Conservation (phyloP, 2,329 filamentous ascomycete species). For the Grosmannia clavigera region DNA sequence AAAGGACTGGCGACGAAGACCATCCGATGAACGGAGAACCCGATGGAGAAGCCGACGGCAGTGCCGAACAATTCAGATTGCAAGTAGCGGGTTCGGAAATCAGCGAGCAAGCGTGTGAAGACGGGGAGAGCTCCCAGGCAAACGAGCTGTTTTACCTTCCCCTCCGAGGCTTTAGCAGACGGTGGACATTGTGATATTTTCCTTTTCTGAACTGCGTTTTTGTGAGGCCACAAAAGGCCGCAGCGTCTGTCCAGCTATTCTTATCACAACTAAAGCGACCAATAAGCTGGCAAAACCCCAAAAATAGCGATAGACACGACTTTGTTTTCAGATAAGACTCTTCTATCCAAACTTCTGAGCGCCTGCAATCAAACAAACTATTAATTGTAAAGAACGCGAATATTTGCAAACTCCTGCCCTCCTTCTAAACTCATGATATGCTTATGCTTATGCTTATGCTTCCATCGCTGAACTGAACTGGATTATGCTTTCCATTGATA, state of each 20-base stretch:
- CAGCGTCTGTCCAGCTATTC: background rate
- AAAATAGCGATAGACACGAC: background rate
- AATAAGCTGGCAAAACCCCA: too few relatives aligned
- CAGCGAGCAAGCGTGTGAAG: too few relatives aligned
- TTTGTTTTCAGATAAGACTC: background rate
- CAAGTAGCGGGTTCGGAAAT: too few relatives aligned
- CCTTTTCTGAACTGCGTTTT: background rate
- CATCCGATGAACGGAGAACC: too few relatives aligned
- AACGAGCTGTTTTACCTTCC: too few relatives aligned
- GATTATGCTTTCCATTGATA: slow-evolving; percentile 4
- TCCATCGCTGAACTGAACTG: background rate
- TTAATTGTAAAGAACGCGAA: background rate
- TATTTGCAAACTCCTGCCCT: background rate
- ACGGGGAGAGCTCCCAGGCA: too few relatives aligned
- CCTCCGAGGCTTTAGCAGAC: too few relatives aligned
- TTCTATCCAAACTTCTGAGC: background rate
- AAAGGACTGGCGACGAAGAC: too few relatives aligned
- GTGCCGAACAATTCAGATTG: too few relatives aligned
- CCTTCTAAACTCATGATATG: background rate
- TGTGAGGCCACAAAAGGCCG: background rate
- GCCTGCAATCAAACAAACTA: background rate
- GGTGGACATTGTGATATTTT: background rate
- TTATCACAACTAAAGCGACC: background rate
- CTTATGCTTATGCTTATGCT: slow-evolving; percentile 19
- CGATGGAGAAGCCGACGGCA: too few relatives aligned